Conservation (phyloP, 106 monocot species). For the Dioscorea alata region DNA sequence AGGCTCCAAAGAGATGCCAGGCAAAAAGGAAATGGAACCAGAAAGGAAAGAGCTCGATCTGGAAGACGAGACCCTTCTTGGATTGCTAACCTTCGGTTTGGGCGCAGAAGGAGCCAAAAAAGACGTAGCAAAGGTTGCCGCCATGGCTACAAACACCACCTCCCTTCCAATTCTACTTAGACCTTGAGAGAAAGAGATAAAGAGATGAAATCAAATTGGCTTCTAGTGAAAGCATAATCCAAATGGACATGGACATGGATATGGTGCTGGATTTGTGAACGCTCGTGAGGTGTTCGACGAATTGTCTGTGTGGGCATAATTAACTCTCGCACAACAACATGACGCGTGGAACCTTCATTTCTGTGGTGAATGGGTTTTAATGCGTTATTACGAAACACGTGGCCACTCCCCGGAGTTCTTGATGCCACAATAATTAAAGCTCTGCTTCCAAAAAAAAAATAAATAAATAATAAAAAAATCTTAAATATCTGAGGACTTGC, state of each 20-base stretch:
- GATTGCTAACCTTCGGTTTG: not conserved
- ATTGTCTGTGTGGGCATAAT: too few species aligned
- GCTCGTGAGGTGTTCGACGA: too few species aligned
- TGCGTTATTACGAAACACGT: too few species aligned
- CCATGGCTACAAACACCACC: not conserved
- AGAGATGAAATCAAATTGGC: not conserved
- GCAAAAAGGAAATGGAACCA: not conserved
- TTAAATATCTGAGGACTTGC: too few species aligned
- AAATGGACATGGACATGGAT: not conserved
- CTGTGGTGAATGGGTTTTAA: too few species aligned
- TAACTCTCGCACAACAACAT: too few species aligned
- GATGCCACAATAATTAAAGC: too few species aligned
- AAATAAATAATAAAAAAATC: too few species aligned
- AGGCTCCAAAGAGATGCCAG: not conserved
- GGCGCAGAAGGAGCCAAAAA: not conserved
- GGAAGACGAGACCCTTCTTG: not conserved
- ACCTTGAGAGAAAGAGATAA: not conserved
- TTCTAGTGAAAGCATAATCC: not conserved
- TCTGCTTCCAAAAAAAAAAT: too few species aligned
- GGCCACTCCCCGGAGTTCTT: too few species aligned
- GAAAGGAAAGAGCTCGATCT: not conserved
- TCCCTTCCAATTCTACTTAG: not conserved
- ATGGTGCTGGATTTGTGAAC: not conserved
- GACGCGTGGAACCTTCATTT: too few species aligned
- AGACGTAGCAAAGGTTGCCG: not conserved